A percentile compares a stretch with the other conserved stretches of the same genome.
Evolutionary conservation across 2,329 filamentous ascomycete species (phyloP).

Genomic region (Conoideocrella luteorostrata): DNA sequence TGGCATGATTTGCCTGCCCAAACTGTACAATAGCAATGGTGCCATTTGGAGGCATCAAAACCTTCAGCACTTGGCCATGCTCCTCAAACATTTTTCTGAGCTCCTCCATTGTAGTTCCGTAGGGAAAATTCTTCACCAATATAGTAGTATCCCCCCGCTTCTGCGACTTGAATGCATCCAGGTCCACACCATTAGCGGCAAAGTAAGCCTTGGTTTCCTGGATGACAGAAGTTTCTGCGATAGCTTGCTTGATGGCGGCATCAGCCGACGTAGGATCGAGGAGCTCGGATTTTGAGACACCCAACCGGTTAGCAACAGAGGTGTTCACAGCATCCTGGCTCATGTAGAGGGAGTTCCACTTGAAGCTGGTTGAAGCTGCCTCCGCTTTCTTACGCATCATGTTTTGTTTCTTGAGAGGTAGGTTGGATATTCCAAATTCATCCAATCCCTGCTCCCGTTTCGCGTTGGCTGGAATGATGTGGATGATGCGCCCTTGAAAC

Average conservation of each 20-base stretch:
- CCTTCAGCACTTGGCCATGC: conserved; percentile 71
- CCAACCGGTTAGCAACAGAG: conserved; percentile 78
- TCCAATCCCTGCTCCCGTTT: conserved; percentile 80
- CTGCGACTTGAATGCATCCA: conserved; percentile 82
- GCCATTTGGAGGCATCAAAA: conserved; percentile 87
- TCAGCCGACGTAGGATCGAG: conserved; percentile 94
- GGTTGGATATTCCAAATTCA: conserved; percentile 81
- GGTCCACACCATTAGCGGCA: conserved; percentile 75
- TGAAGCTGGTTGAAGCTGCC: conserved; percentile 73
- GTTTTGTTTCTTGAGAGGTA: conserved; percentile 91
- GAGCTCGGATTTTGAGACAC: conserved; percentile 83
- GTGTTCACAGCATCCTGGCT: conserved; percentile 92
- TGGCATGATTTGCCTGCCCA: conserved; percentile 68
- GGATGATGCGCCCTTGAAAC: conserved; percentile 87
- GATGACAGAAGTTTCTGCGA: conserved; percentile 92
- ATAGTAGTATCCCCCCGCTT: conserved; percentile 82
- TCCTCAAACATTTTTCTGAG: conserved; percentile 76
- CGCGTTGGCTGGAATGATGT: conserved; percentile 77
- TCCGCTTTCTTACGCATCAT: conserved; percentile 80
- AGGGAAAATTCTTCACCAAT: conserved; percentile 90
- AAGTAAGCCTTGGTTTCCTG: conserved; percentile 96
- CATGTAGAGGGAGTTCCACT: conserved; percentile 99
- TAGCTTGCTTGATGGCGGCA: conserved; percentile 90
- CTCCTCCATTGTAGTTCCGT: conserved; percentile 72
- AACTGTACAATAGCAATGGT: conserved; percentile 95